Evolutionary conservation across 2,329 filamentous ascomycete species (phyloP), one percentile per base, ranked within the genome.

Genomic region (Lachnellula occidentalis): DNA sequence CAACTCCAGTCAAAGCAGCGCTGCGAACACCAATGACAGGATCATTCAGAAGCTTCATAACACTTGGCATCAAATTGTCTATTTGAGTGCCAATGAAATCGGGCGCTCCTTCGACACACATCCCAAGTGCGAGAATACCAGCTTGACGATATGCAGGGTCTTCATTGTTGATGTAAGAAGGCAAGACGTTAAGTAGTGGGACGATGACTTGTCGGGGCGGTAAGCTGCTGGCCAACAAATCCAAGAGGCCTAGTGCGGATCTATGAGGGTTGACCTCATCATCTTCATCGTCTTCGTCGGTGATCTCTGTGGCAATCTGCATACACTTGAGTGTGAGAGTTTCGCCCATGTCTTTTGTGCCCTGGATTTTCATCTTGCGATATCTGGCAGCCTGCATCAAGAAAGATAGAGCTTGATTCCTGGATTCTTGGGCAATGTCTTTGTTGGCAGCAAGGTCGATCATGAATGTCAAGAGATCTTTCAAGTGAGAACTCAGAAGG

Each of bases 41-140:
- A 69, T 99, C 94, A 68, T 90, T 80, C 39, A 99, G 82, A 8
- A 97, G 80, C 66, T 83, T 85, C 55, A 96, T 79, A 56, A 97
- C 85, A 64, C 89, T 79, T 48, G 94, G 94, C 70, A 97, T 83
- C 62, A 97, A 87, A 61, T 87, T 82, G 67, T 87, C 80, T 59
- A 97, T 82, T 73, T 99, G 94, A 19, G 92, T 96, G 60, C 90
- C 90, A 67, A 97, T 91, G 73, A 97, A 99, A 72, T 99, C 94
- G 15, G 94, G 94, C 31, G 94, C 92, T 64, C 94, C 94, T 77
- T 97, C 94, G 51, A 96, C 92, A 64, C 90, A 92, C 77, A 92
- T 95, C 56, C 92, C 92, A 5, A 99, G 81, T 48, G 92, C 87
- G 59, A 97, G 80, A 68, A 97, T 94, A 73, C 89, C 92, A 52